Percentiles rank a stretch among this genome's conserved stretches.
Evolutionary conservation across 345 rosid species (phyloP).

Genomic region (Citrus cavaleriei): DNA sequence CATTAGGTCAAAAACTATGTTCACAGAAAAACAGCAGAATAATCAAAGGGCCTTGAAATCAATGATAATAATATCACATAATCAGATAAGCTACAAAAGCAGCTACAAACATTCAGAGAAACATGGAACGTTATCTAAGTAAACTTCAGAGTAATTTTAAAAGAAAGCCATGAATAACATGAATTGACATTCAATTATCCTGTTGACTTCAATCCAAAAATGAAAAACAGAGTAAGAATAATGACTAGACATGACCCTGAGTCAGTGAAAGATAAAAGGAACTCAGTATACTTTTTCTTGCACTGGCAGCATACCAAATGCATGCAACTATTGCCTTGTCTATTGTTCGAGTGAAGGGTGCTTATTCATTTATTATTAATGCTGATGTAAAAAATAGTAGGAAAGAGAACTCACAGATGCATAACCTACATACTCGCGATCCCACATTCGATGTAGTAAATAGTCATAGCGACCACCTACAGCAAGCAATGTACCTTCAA

Average conservation of each 20-base stretch:
- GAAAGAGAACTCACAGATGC: constrained; percentile 18
- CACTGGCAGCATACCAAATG: no score
- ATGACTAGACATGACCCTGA: no score
- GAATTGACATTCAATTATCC: neutral
- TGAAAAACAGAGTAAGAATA: neutral
- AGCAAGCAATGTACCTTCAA: constrained; percentile 79
- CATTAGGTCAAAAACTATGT: neutral
- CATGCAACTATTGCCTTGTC: no score
- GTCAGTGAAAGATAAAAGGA: no score
- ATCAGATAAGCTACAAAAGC: neutral
- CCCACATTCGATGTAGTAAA: constrained; percentile 78
- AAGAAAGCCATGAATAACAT: neutral
- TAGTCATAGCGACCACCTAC: constrained; percentile 92
- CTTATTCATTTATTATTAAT: no score
- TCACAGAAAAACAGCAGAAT: neutral
- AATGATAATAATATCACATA: neutral
- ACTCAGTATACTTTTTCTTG: no score
- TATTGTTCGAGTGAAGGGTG: no score
- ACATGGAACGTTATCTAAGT: neutral
- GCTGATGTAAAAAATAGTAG: neutral
- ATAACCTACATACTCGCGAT: constrained; percentile 51
- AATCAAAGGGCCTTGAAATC: neutral
- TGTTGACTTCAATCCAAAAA: neutral
- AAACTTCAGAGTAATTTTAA: neutral
- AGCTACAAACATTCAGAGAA: neutral